Evolutionary conservation across 2,329 filamentous ascomycete species (phyloP), one percentile per base, ranked within the genome.

Genomic region (Gaeumannomyces tritici): DNA sequence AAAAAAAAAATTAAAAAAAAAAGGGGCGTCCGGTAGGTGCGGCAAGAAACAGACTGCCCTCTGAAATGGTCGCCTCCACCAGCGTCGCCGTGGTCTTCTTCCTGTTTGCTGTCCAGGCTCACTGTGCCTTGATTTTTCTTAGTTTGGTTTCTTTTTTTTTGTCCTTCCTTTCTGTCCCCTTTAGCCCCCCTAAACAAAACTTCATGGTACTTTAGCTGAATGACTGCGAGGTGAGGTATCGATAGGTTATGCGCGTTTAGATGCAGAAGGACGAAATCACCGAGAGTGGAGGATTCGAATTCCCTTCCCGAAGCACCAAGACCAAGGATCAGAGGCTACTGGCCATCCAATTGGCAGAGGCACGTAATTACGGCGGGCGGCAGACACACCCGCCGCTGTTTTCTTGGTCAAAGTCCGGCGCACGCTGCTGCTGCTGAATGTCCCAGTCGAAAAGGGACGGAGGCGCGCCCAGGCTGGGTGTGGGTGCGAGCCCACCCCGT

Each of bases 331-430:
- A 55, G 47, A 27, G 26, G 42, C 31, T 18, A 24, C n/a, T 8
- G 13, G 54, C 31, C 60, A 61, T n/a, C n/a, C n/a, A n/a, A n/a
- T 61, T 61, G 60, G 60, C 29, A 29, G 60, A 28, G 51, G 27
- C 28, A n/a, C n/a, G n/a, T n/a, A 55, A 47, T 51, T 31, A 61
- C 54, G 60, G 51, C 54, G 60, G 54, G 28, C 60, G 24, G 35
- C 60, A 33, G 54, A 55, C 31, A 33, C 60, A 54, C 54, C 60
- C 51, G 54, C 47, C 59, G 47, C 51, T 35, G 54, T 47, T 61
- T 61, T 56, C 51, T 61, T 61, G 54, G 27, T 55, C 9, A 18
- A 15, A 47, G 42, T 15, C 42, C 18, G 42, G 42, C 42, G 42
- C 9, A 24, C 11, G 6, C 42, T 51, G 42, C 42, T n/a, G 42